Conservation (phyloP, 768 basidiomycete species). For the Pleurotus sapidus region DNA sequence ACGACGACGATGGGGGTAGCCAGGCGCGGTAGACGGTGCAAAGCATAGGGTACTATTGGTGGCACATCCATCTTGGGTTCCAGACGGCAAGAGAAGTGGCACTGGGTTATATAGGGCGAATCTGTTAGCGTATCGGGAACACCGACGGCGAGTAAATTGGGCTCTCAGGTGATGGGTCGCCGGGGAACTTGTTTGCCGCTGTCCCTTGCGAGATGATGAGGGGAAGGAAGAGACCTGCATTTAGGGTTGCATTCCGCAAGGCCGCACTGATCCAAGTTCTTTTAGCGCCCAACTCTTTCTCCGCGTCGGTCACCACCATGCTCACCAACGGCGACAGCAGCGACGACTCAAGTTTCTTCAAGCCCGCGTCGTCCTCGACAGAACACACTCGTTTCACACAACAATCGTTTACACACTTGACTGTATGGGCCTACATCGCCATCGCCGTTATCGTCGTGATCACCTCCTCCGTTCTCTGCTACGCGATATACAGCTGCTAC, state of each 20-base stretch:
- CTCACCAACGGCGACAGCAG: background rate
- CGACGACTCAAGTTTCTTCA: slow-evolving; percentile 5
- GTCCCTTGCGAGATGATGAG: no score
- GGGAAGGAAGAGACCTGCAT: no score
- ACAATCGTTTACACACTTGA: slow-evolving; percentile 8
- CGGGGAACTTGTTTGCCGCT: no score
- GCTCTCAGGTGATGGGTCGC: no score
- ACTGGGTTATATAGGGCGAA: no score
- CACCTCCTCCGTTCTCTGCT: slow-evolving; percentile 3
- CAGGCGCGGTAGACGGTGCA: slow-evolving; percentile 1
- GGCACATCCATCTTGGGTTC: slow-evolving; percentile 6
- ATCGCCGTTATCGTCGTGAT: slow-evolving; percentile 5
- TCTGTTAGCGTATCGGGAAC: no score
- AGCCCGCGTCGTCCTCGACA: background rate
- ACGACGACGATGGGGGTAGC: background rate
- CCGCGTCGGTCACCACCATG: background rate
- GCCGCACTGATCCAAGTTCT: no score
- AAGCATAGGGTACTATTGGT: slow-evolving; percentile 4
- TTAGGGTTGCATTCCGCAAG: no score
- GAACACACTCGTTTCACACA: slow-evolving; percentile 3
- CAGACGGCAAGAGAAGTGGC: background rate
- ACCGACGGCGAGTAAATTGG: no score
- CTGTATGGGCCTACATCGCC: slow-evolving; percentile 10
- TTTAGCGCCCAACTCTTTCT: background rate
- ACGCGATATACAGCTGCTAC: slow-evolving; percentile 10